Percentiles rank a stretch among this genome's conserved stretches.
These are phyloP conservation scores for Coccomyxa sp. DNA, from an alignment of 139 green algal genomes.

Conservation along the genomic window DNA sequence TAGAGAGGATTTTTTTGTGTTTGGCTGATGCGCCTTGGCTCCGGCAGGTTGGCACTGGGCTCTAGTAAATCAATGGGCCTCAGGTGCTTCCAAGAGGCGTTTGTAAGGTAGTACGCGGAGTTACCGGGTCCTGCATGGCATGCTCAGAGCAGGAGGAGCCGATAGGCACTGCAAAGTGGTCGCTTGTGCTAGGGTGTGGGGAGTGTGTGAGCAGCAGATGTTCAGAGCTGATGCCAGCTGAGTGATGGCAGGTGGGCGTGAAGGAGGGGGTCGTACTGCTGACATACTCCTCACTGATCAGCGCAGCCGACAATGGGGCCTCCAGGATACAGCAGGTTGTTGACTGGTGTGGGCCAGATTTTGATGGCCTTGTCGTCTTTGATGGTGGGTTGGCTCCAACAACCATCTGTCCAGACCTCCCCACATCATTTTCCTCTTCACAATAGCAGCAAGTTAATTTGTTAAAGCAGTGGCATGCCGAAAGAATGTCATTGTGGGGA, in stretches of 20 bases:
- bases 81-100: too few relatives aligned
- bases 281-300: conserved; percentile 35
- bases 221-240: background rate
- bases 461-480: too few relatives aligned
- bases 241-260: conserved; percentile 8
- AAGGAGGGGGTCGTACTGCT: conserved; percentile 33
- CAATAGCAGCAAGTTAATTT: too few relatives aligned
- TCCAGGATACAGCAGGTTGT: conserved; percentile 58
- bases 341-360: conserved; percentile 35
- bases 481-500: too few relatives aligned
- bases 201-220: background rate
- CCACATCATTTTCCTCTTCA: conserved; percentile 6
- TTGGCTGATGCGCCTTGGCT: too few relatives aligned
- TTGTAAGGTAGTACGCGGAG: background rate
- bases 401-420: conserved; percentile 21
- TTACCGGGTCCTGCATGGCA: background rate
- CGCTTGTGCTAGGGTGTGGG: too few relatives aligned
- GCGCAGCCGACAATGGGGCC: conserved; percentile 20
- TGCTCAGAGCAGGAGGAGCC: background rate
- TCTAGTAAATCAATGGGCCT: too few relatives aligned
- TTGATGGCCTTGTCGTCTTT: conserved; percentile 53
- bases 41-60: too few relatives aligned
- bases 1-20: background rate
- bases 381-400: conserved; percentile 38
- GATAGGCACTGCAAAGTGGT: too few relatives aligned